Base-by-base conservation (phyloP, 148 eudicot species). In the Fagopyrum tataricum region DNA sequence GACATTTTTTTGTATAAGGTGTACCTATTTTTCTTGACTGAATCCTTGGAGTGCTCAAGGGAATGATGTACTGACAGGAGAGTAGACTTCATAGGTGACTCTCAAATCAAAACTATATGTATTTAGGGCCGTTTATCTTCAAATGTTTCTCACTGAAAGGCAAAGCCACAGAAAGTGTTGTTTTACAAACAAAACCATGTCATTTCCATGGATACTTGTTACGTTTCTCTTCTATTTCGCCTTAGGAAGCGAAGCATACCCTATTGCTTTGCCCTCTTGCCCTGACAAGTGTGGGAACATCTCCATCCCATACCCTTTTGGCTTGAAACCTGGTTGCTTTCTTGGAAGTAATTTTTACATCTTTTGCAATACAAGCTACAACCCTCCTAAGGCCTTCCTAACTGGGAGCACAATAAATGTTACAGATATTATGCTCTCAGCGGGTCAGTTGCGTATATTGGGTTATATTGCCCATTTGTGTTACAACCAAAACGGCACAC, bases 281-380 rank as follows among this genome's bases (percentile, higher is more conserved):
- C 66, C 66, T n/a, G 37, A 58, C 5, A 58, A 20, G 15, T 23
- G 39, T 58, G 66, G 66, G 26, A 58, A 58, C 11, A 24, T 58
- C 39, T n/a, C 66, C 26, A 23, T 23, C 26, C 66, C 66, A 23
- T 58, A 58, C 66, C 66, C 66, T 10, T 58, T 58, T 58, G 66
- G 66, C 66, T 21, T 20, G 7, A 58, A 58, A 24, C 39, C 66
- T 3, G 66, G 66, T 9, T 58, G 66, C 26, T 58, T n/a, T 21
- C 66, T 21, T 24, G 14, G 23, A 7, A 37, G 24, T 6, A 23
- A 23, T 7, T 58, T 23, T 20, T 58, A 8, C 66, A 58, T 58
- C 39, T 58, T 4, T 11, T 58, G 66, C 24, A 8, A 58, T 11
- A 23, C 31, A 58, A 24, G 13, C 59, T 53, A n/a, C 37, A 8